Evolutionary conservation across 148 eudicot species (phyloP), one percentile per base, ranked within the genome.

Genomic region (Amaranthus cruentus): DNA sequence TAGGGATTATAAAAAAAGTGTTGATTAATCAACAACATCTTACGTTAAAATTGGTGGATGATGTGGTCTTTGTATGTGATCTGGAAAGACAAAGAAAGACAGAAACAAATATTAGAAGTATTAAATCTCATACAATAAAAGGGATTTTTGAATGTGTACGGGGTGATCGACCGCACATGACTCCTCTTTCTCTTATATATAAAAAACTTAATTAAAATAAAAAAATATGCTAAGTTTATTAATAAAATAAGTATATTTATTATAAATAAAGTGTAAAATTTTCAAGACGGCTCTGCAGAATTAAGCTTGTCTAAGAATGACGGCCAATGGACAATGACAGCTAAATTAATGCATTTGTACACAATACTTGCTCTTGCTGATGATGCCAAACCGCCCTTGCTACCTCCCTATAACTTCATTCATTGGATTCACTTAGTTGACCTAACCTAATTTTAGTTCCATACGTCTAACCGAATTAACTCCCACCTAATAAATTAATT

Each of bases 361-460:
- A 28, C 38, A 28, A 28, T 28, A 28, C 38, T 28, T 28, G 38
- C 38, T 28, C 38, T 54, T 76, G 79, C 12, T 14, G 62, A 76
- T 44, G 56, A 62, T 12, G 69, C 79, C 74, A 76, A 76, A 70
- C 79, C 74, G 74, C 2, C 79, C 68, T 46, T 10, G 73, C 38
- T 28, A 28, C 38, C 38, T 28, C 62, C 28, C 11, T 28, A 62
- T 10, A 69, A 49, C n/a, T 42, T 9, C 48, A 21, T 42, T 9
- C 48, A 68, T 58, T 60, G 68, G 73, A 68, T 14, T 9, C n/a
- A 75, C 38, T 3, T 60, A 14, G 53, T 15, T 58, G 65, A 70
- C 42, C 46, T 46, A 63, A 70, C 42, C 46, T 46, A 63, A 73
- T 73, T 58, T 2, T 15, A 58, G 6, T 58, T 52, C 51, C 38